Evolutionary conservation across 257 asterid species (phyloP), one percentile per base, ranked within the genome.

Genomic region (Osmanthus fragrans): DNA sequence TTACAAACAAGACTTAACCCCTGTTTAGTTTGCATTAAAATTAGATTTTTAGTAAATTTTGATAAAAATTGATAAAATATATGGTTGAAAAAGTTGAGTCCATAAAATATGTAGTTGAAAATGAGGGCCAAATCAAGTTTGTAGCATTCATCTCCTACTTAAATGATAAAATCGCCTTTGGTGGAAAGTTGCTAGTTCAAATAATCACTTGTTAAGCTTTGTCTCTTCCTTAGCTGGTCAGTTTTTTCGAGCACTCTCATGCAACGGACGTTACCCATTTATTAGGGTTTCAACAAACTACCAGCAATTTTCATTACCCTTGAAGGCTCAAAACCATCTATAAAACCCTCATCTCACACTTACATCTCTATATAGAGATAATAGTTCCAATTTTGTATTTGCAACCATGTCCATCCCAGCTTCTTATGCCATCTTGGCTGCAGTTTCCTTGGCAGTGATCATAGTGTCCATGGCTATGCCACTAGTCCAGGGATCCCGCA

Each of bases 401-500:
- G 30, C 66, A 23, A 32, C 71, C 51, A 84, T 84, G 87, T 70
- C 80, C 69, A 67, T 76, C 70, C 71, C 39, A 40, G n/a, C 23
- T 79, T 63, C 71, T 42, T 49, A 11, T 11, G 33, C 75, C 54
- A 54, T 65, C 73, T 51, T 73, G 18, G 71, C 64, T 72, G 21
- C 21, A 21, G 9, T 79, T 42, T 42, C 70, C 12, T 34, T 85
- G 10, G 76, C 73, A 21, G n/a, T 79, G 8, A 69, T 76, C 30
- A 30, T 51, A 23, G 25, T 39, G 27, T 75, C 72, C 15, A 63
- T 25, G 2, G 29, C 60, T 71, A 34, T 67, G 30, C 75, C 75
- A n/a, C 58, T 47, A 3, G 89, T 71, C 10, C 89, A 89, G 60
- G 86, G 81, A 0, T 84, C 92, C 21, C 94, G 94, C 6, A 90